phyloP scores from a whole-genome alignment of 169 alveolate species.

The Eimeria brunetti region DNA sequence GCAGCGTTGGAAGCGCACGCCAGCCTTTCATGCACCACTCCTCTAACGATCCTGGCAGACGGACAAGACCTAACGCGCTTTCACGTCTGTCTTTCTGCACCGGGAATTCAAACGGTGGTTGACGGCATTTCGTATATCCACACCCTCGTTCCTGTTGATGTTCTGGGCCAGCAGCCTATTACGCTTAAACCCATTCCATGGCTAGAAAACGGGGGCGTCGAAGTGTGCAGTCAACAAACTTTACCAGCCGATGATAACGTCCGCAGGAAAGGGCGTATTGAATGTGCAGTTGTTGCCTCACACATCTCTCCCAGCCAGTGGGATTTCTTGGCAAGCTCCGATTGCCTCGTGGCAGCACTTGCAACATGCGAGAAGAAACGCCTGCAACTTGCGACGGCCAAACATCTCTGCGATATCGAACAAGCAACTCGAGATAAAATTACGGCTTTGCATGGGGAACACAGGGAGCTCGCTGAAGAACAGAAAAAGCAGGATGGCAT shows the following conservation, averaged over 20 bases:
- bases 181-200: slow-evolving; percentile 8
- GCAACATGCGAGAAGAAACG: slow-evolving; percentile 36
- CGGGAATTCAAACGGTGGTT: slow-evolving; percentile 52
- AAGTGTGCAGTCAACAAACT: background rate
- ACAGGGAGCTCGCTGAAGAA: background rate
- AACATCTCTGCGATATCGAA: background rate
- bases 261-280: slow-evolving; percentile 6
- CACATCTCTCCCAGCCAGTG: slow-evolving; percentile 68
- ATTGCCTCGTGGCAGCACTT: slow-evolving; percentile 53
- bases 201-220: background rate
- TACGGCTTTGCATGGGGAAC: background rate
- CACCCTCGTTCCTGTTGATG: slow-evolving; percentile 49
- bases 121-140: slow-evolving; percentile 52
- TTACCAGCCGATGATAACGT: background rate
- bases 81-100: slow-evolving; percentile 66
- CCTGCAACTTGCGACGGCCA: slow-evolving; percentile 23
- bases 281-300: slow-evolving; percentile 21
- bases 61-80: slow-evolving; percentile 63
- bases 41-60: slow-evolving; percentile 58
- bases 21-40: slow-evolving; percentile 13
- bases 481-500: background rate
- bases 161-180: slow-evolving; percentile 8
- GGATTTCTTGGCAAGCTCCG: slow-evolving; percentile 39
- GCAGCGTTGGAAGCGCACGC: background rate
- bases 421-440: background rate